Evolutionary conservation across 495 filamentous ascomycete species (phyloP).

Genomic region (Haplographium delicatum): DNA sequence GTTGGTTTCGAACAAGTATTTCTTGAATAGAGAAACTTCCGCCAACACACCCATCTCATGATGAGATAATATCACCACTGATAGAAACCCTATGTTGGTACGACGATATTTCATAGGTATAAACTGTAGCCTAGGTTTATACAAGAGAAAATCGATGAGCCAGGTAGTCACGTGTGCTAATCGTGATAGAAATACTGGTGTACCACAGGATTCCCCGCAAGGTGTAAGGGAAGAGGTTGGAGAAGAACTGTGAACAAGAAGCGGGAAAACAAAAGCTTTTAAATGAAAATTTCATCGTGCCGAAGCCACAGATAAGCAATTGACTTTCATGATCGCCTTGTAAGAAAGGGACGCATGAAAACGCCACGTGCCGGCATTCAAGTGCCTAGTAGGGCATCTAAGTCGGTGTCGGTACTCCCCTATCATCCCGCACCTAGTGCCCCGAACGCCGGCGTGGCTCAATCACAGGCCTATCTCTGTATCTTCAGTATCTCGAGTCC

Average conservation of each 20-base stretch:
- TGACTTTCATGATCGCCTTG: background rate
- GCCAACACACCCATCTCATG: too few relatives aligned
- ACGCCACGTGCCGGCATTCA: background rate
- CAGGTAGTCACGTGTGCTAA: slow-evolving; percentile 1
- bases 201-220: background rate
- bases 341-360: background rate
- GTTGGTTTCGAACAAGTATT: too few relatives aligned
- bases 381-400: background rate
- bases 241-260: background rate
- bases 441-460: background rate
- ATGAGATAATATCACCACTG: too few relatives aligned
- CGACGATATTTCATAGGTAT: background rate
- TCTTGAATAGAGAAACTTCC: too few relatives aligned
- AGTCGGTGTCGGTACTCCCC: background rate
- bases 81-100: background rate
- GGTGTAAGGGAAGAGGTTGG: background rate
- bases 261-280: background rate
- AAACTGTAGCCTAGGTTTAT: background rate
- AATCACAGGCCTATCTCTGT: background rate
- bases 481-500: too few relatives aligned
- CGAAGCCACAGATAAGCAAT: slow-evolving; percentile 15
- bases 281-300: background rate
- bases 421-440: slow-evolving; percentile 4
- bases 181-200: background rate
- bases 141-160: background rate